Evolutionary conservation across 2,329 filamentous ascomycete species (phyloP).

Genomic region (Colletotrichum viniferum): DNA sequence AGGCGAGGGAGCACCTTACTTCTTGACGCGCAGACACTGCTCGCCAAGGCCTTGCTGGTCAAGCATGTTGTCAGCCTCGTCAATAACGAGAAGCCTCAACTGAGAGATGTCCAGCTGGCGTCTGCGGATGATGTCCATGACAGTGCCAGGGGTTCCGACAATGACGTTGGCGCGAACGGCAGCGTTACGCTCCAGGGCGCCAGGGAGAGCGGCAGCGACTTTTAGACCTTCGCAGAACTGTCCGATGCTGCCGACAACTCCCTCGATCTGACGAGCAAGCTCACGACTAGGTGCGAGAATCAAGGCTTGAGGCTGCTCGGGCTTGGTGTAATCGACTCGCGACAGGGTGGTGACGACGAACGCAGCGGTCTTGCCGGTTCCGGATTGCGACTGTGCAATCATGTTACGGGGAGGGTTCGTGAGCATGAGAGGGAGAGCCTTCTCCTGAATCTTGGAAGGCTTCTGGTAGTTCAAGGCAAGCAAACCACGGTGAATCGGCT

Average conservation of each 20-base stretch:
- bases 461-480: conserved; percentile 86
- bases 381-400: conserved; percentile 98
- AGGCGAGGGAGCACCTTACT: conserved; percentile 51
- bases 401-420: conserved; percentile 87
- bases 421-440: conserved; percentile 87
- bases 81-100: conserved; percentile 85
- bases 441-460: conserved; percentile 97
- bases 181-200: conserved; percentile 71
- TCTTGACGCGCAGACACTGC: conserved; percentile 89
- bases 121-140: conserved; percentile 83
- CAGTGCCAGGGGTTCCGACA: conserved; percentile 92
- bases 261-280: conserved; percentile 91
- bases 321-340: conserved; percentile 75
- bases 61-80: conserved; percentile 99
- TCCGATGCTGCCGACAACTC: conserved; percentile 83
- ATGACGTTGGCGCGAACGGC: conserved; percentile 79
- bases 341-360: conserved; percentile 93
- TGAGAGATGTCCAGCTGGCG: conserved; percentile 73
- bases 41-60: conserved; percentile 95
- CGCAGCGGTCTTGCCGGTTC: conserved; percentile 96
- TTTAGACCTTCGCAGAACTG: conserved; percentile 78
- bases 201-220: conserved; percentile 83
- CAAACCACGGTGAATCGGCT: conserved; percentile 76
- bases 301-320: conserved; percentile 79
- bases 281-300: conserved; percentile 93